These are phyloP conservation scores for Penicillium cataractarum DNA, from an alignment of 495 filamentous ascomycete species.

Conservation along the genomic window DNA sequence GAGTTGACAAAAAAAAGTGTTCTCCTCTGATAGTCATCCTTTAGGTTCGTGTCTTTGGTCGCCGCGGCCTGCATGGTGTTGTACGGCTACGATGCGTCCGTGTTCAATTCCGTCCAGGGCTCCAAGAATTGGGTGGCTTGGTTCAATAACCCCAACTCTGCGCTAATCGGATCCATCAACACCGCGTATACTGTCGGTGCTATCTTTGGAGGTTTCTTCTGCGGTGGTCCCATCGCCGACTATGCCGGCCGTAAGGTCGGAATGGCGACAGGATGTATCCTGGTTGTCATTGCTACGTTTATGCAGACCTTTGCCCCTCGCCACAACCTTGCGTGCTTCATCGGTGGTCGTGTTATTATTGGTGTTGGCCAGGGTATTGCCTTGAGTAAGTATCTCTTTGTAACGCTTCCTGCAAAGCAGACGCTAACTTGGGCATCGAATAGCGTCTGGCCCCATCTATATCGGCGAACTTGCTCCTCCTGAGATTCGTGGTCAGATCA, in stretches of 20 bases:
- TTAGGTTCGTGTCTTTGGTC: constrained; percentile 63
- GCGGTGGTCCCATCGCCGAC: constrained; percentile 60
- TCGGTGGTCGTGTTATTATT: constrained; percentile 63
- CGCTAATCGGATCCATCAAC: constrained; percentile 60
- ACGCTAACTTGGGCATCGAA: constrained; percentile 8
- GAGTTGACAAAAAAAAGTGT: background rate
- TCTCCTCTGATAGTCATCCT: background rate
- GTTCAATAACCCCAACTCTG: constrained; percentile 56
- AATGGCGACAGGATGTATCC: constrained; percentile 58
- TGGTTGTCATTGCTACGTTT: constrained; percentile 64
- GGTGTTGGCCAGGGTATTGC: constrained; percentile 69
- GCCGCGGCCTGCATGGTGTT: constrained; percentile 69
- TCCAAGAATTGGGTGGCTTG: constrained; percentile 61
- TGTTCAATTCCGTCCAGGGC: constrained; percentile 66
- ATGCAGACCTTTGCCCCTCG: constrained; percentile 62
- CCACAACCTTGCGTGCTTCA: constrained; percentile 60
- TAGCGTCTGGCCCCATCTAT: constrained; percentile 62
- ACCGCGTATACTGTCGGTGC: constrained; percentile 67
- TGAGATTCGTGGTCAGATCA: constrained; percentile 64
- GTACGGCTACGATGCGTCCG: constrained; percentile 68
- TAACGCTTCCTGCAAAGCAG: background rate
- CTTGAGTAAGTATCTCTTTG: constrained; percentile 62
- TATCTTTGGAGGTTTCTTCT: constrained; percentile 64
- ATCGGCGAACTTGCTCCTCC: constrained; percentile 63
- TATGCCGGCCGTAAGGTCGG: constrained; percentile 59